Evolutionary conservation across 352 stramenopile genomes (phyloP).

Genomic region (Phytophthora constricta): DNA sequence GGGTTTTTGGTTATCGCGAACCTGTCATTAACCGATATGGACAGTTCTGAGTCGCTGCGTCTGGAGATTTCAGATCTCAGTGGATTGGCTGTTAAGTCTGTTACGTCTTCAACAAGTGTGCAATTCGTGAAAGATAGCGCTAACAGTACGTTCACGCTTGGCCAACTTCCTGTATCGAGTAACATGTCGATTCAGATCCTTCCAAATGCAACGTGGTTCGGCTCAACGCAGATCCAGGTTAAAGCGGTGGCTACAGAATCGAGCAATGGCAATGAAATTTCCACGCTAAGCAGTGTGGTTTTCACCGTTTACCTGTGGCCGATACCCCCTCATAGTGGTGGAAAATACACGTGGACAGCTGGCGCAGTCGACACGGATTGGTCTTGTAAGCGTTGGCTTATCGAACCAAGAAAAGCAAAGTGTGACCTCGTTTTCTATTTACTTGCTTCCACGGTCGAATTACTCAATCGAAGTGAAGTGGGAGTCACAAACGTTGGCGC

Average conservation of each 20-base stretch:
- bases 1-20: constrained; percentile 38
- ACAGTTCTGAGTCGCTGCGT: constrained; percentile 50
- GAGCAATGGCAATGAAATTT: constrained; percentile 23
- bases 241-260: constrained; percentile 45
- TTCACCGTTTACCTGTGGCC: constrained; percentile 50
- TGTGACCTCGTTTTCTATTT: constrained; percentile 41
- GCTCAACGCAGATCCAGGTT: constrained; percentile 36
- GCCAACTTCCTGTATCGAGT: constrained; percentile 14
- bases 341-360: constrained; percentile 47
- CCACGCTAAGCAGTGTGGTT: constrained; percentile 18
- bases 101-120: constrained; percentile 30
- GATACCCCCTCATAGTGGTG: constrained; percentile 45
- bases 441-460: constrained; percentile 36
- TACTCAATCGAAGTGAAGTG: constrained; percentile 47
- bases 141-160: constrained; percentile 37
- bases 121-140: constrained; percentile 30
- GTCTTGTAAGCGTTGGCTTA: constrained; percentile 43
- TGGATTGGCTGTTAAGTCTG: constrained; percentile 24
- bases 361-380: constrained; percentile 38
- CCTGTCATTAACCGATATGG: constrained; percentile 41
- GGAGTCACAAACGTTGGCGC: constrained; percentile 34
- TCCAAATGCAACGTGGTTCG: constrained; percentile 42
- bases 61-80: constrained; percentile 39
- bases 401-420: constrained; percentile 41
- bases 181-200: constrained; percentile 40